Conservation (phyloP, 2,329 filamentous ascomycete species). For the Microdochium paspali region DNA sequence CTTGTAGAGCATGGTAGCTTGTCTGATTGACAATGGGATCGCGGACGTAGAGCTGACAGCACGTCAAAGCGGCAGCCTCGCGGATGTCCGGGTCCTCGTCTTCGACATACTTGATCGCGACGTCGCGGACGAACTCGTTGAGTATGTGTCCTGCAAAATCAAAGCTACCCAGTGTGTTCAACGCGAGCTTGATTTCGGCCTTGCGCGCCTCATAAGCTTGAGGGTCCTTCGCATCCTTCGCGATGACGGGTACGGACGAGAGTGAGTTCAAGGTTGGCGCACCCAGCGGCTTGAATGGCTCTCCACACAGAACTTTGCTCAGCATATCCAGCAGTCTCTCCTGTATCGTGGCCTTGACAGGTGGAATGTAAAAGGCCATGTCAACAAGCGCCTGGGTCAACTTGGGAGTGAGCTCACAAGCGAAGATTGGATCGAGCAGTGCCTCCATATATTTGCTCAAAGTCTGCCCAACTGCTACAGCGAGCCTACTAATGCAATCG, state of each 20-base stretch:
- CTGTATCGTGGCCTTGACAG: constrained; percentile 86
- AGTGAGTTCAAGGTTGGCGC: constrained; percentile 79
- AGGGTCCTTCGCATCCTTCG: constrained; percentile 79
- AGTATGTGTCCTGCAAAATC: constrained; percentile 88
- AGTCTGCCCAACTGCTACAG: constrained; percentile 89
- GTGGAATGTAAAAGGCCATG: constrained; percentile 97
- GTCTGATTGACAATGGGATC: constrained; percentile 98
- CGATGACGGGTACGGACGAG: constrained; percentile 70
- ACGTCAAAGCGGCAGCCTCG: constrained; percentile 90
- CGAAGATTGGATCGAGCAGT: constrained; percentile 90
- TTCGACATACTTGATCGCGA: constrained; percentile 96
- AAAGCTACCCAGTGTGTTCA: constrained; percentile 95
- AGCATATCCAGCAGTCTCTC: constrained; percentile 91
- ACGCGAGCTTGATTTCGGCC: constrained; percentile 80
- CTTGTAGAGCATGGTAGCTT: constrained; percentile 91
- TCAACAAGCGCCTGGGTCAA: constrained; percentile 93
- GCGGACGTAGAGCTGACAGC: constrained; percentile 92
- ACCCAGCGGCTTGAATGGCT: constrained; percentile 85
- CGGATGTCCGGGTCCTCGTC: constrained; percentile 90
- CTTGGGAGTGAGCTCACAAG: constrained; percentile 87
- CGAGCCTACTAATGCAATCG: constrained; percentile 93
- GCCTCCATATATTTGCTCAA: constrained; percentile 98
- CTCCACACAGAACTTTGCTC: constrained; percentile 84
- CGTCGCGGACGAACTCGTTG: constrained; percentile 97
- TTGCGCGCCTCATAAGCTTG: constrained; percentile 73